Evolutionary conservation across 106 monocot species (phyloP), one percentile per base, ranked within the genome.

Genomic region (Agapanthus africanus): DNA sequence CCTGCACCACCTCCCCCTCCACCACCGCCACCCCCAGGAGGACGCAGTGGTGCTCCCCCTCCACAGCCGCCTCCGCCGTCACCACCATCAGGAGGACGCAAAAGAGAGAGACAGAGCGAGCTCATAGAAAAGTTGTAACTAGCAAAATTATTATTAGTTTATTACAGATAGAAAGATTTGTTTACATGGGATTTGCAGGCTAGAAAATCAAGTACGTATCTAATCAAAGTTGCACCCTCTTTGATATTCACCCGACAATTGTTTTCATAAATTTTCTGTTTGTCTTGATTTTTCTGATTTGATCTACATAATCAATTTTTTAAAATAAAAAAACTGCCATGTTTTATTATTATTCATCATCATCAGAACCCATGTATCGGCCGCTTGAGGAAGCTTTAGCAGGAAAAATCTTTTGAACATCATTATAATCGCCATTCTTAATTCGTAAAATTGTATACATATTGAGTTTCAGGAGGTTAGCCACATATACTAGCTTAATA

Each of bases 11-110:
- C 42, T n/a, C 46, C 42, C 11, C 68, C 68, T 47, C 68, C 49
- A 1, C 42, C 68, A 23, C 68, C 49, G 2, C 68, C 49, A 13
- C 66, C 51, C 46, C 42, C 70, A 26, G 52, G 71, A 56, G 52
- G 68, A 7, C 84, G 35, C 64, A 67, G 23, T 33, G 60, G 54
- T 39, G 84, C 81, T 79, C 84, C 87, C 18, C 80, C 57, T 26
- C 71, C 73, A 36, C 59, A 70, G 42, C 74, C 77, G 7, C 67
- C 72, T 32, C 76, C 16, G 13, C 16, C 46, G 4, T 19, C 57
- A 8, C 57, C 77, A 0, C 70, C 76, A 47, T 68, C 73, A 22
- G 73, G 76, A 13, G 28, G 65, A n/a, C n/a, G n/a, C n/a, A n/a
- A n/a, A n/a, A n/a, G n/a, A n/a, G n/a, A 56, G 11, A 56, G 25